A percentile compares a stretch with the other conserved stretches of the same genome.
Evolutionary conservation across 371 early-diverging fungal genomes (phyloP).

Genomic region (Rhizomucor miehei): DNA sequence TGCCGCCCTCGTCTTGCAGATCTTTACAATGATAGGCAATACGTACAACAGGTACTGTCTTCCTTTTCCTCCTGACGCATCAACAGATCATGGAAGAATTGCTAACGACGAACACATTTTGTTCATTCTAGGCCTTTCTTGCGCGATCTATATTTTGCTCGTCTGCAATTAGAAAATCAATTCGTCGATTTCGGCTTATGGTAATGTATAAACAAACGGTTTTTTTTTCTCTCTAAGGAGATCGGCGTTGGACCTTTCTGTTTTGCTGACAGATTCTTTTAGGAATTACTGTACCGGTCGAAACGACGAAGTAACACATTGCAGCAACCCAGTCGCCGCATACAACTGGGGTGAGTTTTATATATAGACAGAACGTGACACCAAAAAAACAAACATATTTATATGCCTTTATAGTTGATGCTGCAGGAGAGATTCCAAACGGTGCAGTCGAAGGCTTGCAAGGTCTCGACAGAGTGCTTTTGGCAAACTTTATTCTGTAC

Average conservation of each 20-base stretch:
- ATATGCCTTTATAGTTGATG: not conserved
- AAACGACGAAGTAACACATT: constrained; percentile 15
- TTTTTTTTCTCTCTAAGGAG: not conserved
- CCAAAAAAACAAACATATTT: not conserved
- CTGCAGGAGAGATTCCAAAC: not conserved
- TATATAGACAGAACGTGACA: not conserved
- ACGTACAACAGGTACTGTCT: constrained; percentile 20
- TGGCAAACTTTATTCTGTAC: constrained; percentile 31
- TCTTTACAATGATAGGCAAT: constrained; percentile 42
- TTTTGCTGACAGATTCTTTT: constrained; percentile 4
- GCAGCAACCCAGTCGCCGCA: constrained; percentile 34
- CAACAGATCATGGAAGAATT: too few relatives aligned
- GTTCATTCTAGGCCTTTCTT: constrained; percentile 22
- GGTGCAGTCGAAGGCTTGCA: constrained; percentile 4
- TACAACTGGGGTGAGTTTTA: constrained; percentile 36
- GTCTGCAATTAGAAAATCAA: constrained; percentile 10
- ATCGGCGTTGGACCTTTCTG: not conserved
- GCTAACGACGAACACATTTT: too few relatives aligned
- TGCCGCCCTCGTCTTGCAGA: constrained; percentile 40
- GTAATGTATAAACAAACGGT: constrained; percentile 11
- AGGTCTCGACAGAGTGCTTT: constrained; percentile 15
- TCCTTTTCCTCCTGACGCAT: too few relatives aligned
- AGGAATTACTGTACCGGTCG: constrained; percentile 39
- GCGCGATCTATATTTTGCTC: constrained; percentile 36
- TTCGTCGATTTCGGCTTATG: constrained; percentile 42